Evolutionary conservation across 176 grass and related monocot genomes (phyloP), one percentile per base, ranked within the genome.

Genomic region (Secale cereale): DNA sequence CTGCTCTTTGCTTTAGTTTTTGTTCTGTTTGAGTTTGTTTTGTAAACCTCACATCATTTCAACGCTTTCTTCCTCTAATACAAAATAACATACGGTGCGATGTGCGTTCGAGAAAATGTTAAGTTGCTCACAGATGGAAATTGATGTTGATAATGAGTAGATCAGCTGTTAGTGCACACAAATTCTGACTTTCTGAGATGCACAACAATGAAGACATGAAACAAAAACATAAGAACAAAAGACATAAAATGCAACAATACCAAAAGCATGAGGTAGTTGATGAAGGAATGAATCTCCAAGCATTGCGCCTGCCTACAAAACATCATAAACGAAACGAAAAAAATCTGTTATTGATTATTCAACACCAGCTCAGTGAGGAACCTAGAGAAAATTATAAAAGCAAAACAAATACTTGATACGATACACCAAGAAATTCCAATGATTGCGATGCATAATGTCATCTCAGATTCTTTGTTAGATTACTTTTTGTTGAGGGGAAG

Each of bases 211-310:
- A 85, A 88, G 4, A 17, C 9, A 74, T 15, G 32, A 73, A 28
- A 56, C 52, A 65, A 78, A 31, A 20, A 78, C 43, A 46, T 45
- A 66, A 80, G 33, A 70, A 61, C 25, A 40, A 85, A 61, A 61
- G 84, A 41, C 29, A 83, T 23, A 62, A 20, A 75, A 69, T 71
- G 33, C 74, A 33, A 70, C 33, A 81, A 40, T 99, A 99, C 97
- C 97, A 96, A 99, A 96, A 79, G 97, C 97, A 74, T 99, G 97
- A 22, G 97, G 97, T 29, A 99, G 64, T 87, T 99, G 97, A 91
- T 99, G 97, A 91, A 99, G 91, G 94, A 99, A 99, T 63, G 97
- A 94, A 91, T 99, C 97, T 62, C 97, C 97, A 81, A 99, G 87
- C 97, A 99, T 99, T 77, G 97, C 97, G 79, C 97, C 97, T 79